phyloP scores from a whole-genome alignment of 495 filamentous ascomycete species.

The Penicillium parvum region DNA sequence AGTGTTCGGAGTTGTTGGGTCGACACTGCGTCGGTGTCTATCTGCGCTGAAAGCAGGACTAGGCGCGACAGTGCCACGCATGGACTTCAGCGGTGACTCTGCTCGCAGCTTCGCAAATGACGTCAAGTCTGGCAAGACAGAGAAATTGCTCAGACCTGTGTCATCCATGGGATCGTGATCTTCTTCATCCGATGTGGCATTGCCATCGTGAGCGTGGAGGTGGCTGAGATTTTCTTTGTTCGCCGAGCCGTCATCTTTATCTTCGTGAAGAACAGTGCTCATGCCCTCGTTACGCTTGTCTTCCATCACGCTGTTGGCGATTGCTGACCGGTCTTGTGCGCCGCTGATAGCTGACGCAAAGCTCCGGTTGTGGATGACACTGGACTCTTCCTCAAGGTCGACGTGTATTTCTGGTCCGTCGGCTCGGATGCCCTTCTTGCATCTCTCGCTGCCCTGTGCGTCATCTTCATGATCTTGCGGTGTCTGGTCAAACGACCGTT shows the following conservation, averaged over 20 bases:
- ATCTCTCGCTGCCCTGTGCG: slow-evolving; percentile 19
- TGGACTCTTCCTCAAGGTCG: slow-evolving; percentile 30
- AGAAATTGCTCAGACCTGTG: slow-evolving; percentile 81
- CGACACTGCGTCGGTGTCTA: slow-evolving; percentile 16
- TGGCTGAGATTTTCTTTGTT: slow-evolving; percentile 21
- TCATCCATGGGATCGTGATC: slow-evolving; percentile 58
- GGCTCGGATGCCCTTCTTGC: slow-evolving; percentile 31
- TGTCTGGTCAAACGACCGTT: slow-evolving; percentile 39
- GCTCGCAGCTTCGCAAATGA: slow-evolving; percentile 67
- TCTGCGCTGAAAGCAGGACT: slow-evolving; percentile 18
- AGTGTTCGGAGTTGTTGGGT: slow-evolving; percentile 36
- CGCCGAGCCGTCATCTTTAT: slow-evolving; percentile 12
- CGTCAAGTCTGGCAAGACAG: slow-evolving; percentile 85
- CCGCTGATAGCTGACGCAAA: slow-evolving; percentile 13
- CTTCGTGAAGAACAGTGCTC: slow-evolving; percentile 38
- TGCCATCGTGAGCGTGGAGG: slow-evolving; percentile 16
- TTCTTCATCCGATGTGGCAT: slow-evolving; percentile 25
- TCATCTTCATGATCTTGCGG: slow-evolving; percentile 26
- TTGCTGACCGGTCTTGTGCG: slow-evolving; percentile 18
- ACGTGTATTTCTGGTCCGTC: slow-evolving; percentile 27
- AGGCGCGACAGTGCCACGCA: slow-evolving; percentile 30
- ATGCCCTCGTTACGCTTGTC: slow-evolving; percentile 42
- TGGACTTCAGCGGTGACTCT: slow-evolving; percentile 50
- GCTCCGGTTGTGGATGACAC: slow-evolving; percentile 23
- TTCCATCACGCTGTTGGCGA: slow-evolving; percentile 37